Evolutionary conservation across 2,329 filamentous ascomycete genomes (phyloP).

Genomic region (Hypomyces perniciosus): DNA sequence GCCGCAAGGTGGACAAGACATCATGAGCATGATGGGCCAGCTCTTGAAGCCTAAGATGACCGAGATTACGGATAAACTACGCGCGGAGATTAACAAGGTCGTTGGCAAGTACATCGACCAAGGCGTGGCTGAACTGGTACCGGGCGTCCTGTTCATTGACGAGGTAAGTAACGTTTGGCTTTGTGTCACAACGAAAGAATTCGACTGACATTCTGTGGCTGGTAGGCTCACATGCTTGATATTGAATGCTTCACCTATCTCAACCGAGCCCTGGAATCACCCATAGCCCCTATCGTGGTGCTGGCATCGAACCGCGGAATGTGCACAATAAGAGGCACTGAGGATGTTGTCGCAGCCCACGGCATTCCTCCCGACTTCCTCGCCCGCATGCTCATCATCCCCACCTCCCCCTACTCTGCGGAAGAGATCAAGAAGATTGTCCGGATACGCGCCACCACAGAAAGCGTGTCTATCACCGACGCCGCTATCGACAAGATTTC

Average conservation of each 20-base stretch:
- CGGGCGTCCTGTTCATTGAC: constrained; percentile 96
- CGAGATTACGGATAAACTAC: constrained; percentile 96
- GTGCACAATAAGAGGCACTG: constrained; percentile 84
- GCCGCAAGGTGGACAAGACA: constrained; percentile 95
- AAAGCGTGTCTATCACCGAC: constrained; percentile 72
- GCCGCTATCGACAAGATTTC: constrained; percentile 82
- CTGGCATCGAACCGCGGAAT: constrained; percentile 94
- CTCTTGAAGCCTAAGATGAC: constrained; percentile 99
- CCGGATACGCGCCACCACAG: constrained; percentile 73
- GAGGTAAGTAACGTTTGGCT: constrained; percentile 56
- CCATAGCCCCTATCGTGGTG: constrained; percentile 93
- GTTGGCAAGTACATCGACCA: constrained; percentile 99
- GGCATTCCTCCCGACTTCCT: constrained; percentile 92
- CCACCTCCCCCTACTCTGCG: constrained; percentile 80
- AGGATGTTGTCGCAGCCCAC: constrained; percentile 78
- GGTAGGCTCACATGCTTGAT: constrained; percentile 96
- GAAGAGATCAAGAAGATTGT: constrained; percentile 93
- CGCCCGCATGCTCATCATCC: constrained; percentile 89
- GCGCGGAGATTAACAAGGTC: constrained; percentile 96
- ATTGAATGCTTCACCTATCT: constrained; percentile 99
- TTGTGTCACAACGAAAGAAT: background rate
- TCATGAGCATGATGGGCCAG: constrained; percentile 99
- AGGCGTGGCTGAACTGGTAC: constrained; percentile 95
- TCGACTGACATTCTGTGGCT: constrained; percentile 11
- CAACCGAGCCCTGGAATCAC: constrained; percentile 93